Percentiles rank a stretch among this genome's conserved stretches.
phyloP scores from a whole-genome alignment of 108 stramenopile species.

The Nitzschia inconspicua region DNA sequence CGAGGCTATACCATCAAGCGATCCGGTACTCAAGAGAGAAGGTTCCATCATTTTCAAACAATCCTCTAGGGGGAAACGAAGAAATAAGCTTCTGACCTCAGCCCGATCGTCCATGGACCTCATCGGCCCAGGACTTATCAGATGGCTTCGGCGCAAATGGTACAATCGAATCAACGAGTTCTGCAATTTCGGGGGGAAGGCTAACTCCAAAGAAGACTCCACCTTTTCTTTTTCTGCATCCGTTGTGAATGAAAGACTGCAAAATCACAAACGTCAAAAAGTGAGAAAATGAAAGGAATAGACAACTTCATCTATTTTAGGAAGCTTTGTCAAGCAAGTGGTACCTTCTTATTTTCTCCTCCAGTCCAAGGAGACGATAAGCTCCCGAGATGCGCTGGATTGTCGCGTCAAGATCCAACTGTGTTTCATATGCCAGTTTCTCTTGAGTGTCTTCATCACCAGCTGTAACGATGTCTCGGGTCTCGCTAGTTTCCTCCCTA shows the following conservation, averaged over 20 bases:
- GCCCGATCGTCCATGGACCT: slow-evolving; percentile 57
- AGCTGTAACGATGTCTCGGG: slow-evolving; percentile 23
- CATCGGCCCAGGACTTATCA: slow-evolving; percentile 56
- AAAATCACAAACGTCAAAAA: background rate
- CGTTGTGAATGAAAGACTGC: background rate
- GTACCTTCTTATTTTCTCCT: slow-evolving; percentile 29
- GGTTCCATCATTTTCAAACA: slow-evolving; percentile 59
- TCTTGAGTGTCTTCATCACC: slow-evolving; percentile 35
- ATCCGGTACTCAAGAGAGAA: slow-evolving; percentile 44
- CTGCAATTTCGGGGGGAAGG: slow-evolving; percentile 53
- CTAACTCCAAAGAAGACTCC: slow-evolving; percentile 49
- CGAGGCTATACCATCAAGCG: slow-evolving; percentile 2
- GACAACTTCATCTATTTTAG: slow-evolving; percentile 1
- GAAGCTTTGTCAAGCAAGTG: background rate
- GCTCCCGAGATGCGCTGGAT: slow-evolving; percentile 50
- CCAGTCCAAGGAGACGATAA: slow-evolving; percentile 50
- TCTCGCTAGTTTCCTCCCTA: slow-evolving; percentile 35
- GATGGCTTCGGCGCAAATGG: slow-evolving; percentile 50
- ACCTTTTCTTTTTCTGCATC: slow-evolving; percentile 9
- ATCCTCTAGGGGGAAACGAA: slow-evolving; percentile 54
- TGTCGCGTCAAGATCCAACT: slow-evolving; percentile 58
- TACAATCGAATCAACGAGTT: slow-evolving; percentile 44
- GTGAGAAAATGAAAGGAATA: background rate
- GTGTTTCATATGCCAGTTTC: slow-evolving; percentile 44
- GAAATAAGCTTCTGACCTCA: slow-evolving; percentile 39